These are phyloP conservation scores for Calonectria montana DNA, from an alignment of 2,329 filamentous ascomycete species.

Conservation along the genomic window DNA sequence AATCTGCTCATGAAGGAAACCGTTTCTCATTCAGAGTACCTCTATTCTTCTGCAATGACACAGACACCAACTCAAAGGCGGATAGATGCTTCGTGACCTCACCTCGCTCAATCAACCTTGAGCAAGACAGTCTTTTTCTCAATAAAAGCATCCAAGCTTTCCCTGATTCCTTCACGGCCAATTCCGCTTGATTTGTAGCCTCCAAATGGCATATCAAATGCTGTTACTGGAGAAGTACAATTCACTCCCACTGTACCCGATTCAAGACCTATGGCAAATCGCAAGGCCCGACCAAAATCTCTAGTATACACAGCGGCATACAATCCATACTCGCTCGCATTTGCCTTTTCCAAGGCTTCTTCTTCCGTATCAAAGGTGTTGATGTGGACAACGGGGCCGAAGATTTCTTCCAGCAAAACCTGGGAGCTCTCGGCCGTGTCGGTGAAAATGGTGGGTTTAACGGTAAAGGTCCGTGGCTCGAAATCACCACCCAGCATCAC, in stretches of 20 bases:
- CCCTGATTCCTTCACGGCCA: not conserved
- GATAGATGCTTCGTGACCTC: too few relatives aligned
- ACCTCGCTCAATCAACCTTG: too few relatives aligned
- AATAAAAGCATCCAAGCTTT: not conserved
- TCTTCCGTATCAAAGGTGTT: conserved; percentile 53
- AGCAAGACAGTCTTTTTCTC: not conserved
- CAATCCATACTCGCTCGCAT: conserved; percentile 62
- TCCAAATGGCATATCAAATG: not conserved
- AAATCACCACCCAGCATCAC: conserved; percentile 23
- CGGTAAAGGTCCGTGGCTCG: conserved; percentile 21
- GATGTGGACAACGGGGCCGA: conserved; percentile 72
- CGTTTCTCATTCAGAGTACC: too few relatives aligned
- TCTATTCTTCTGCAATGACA: too few relatives aligned
- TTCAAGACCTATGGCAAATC: not conserved
- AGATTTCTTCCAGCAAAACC: conserved; percentile 71
- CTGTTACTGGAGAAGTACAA: not conserved
- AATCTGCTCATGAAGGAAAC: too few relatives aligned
- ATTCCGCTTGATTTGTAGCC: not conserved
- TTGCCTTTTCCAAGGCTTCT: conserved; percentile 48
- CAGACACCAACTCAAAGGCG: too few relatives aligned
- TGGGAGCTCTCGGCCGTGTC: conserved; percentile 44
- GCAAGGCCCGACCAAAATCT: not conserved
- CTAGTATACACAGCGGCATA: not conserved
- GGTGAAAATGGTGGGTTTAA: conserved; percentile 33
- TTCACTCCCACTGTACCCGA: not conserved